Percentiles rank a stretch among this genome's conserved stretches.
Evolutionary conservation across 2,329 filamentous ascomycete species (phyloP).

Genomic region (Thelonectria blattea): DNA sequence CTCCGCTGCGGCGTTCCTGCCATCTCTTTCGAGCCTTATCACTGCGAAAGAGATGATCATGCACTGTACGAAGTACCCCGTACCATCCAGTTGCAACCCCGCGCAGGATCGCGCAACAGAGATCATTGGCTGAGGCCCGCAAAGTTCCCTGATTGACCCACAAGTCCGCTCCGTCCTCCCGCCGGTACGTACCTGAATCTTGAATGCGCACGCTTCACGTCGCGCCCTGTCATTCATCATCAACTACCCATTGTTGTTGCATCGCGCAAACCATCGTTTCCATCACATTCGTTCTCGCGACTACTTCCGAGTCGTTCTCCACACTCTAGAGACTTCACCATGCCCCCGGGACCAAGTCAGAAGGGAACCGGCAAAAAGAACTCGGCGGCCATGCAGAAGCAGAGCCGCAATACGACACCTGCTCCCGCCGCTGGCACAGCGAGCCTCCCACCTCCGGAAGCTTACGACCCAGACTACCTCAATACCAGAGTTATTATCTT

Average conservation of each 20-base stretch:
- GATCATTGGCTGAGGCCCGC: not conserved
- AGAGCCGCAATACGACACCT: conserved; percentile 81
- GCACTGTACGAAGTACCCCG: too few species aligned
- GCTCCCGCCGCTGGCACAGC: conserved; percentile 49
- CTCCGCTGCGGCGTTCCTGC: not conserved
- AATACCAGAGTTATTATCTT: conserved; percentile 66
- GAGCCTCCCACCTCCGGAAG: conserved; percentile 60
- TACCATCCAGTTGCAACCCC: not conserved
- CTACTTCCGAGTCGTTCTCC: conserved; percentile 3
- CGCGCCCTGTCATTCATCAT: conserved; percentile 14
- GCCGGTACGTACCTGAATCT: not conserved
- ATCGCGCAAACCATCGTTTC: conserved; percentile 18
- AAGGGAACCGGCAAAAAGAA: conserved; percentile 71
- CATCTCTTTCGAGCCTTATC: too few species aligned
- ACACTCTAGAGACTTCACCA: conserved; percentile 38
- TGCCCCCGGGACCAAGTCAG: conserved; percentile 65
- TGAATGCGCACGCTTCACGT: conserved; percentile 1
- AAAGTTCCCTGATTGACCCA: not conserved
- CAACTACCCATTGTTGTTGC: conserved; percentile 14
- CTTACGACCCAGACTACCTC: conserved; percentile 69
- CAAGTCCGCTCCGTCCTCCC: too few species aligned
- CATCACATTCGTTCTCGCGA: conserved; percentile 13
- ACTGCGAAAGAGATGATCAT: too few species aligned
- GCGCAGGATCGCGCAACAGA: not conserved
- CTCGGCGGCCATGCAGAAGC: conserved; percentile 65